Base-by-base conservation (phyloP, 768 basidiomycete genomes). In the Tulasnella sp. region DNA sequence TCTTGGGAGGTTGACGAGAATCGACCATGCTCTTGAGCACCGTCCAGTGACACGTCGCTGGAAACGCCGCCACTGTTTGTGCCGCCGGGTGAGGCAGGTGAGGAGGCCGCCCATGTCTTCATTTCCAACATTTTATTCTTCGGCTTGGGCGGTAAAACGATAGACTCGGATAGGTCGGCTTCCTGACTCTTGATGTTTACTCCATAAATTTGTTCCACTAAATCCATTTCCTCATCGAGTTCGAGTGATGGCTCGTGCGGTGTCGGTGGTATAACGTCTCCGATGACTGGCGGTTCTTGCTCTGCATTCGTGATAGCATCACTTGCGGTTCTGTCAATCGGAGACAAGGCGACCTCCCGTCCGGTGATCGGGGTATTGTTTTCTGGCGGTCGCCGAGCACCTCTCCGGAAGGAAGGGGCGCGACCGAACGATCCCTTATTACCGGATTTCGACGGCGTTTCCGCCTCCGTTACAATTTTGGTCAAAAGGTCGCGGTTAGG, bases 131-230 rank as follows among this genome's bases (percentile, higher is more conserved):
- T 94, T 84, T 91, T 94, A 85, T 98, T 97, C 86, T 95, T 95
- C 0, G 92, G 95, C 10, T 91, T 87, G 6, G 91, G 90, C 6
- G 93, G 95, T 58, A 97, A 86, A 27, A 96, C 90, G 80, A 97
- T 92, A 0, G 93, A 92, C 80, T 96, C 95, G 16, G 93, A 91
- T 21, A 98, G 86, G 84, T 97, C 92, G n/a, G 92, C 89, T 58
- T 91, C 85, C 72, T 88, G 87, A 75, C 91, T 91, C 44, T 91
- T 90, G 80, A 93, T 89, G 74, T 92, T 90, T 46, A 89, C 85
- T 19, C 97, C 97, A 81, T 96, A 98, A 0, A 99, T 86, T 84
- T 99, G 98, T 84, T 99, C 98, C 5, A 99, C 95, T 8, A 99
- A 88, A 85, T 99, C 98, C 82, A 99, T 92, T 86, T 99, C 97